Conservation (phyloP, 1,284 basidiomycete species). For the Cystobasidiaceae sp. region DNA sequence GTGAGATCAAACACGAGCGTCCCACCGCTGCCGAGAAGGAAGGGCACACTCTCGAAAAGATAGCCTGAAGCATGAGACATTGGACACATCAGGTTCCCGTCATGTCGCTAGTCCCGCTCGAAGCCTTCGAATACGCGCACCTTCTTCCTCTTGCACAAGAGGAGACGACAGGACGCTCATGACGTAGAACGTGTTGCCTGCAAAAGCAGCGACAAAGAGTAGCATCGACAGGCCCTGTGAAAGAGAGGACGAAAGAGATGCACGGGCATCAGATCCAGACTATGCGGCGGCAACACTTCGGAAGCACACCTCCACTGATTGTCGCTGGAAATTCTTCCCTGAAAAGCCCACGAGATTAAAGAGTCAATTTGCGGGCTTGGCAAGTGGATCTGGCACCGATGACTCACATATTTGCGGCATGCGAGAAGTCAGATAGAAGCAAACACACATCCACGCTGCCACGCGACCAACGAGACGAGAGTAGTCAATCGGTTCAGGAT, state of each 20-base stretch:
- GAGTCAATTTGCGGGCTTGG: background rate
- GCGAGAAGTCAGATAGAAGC: slow-evolving; percentile 72
- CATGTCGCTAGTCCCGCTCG: too few species aligned
- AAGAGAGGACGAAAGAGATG: background rate
- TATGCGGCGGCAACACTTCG: background rate
- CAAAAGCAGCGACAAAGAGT: slow-evolving; percentile 83
- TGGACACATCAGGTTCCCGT: too few species aligned
- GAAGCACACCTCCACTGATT: slow-evolving; percentile 66
- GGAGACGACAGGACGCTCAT: slow-evolving; percentile 66
- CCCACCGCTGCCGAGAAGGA: slow-evolving; percentile 71
- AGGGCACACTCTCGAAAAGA: slow-evolving; percentile 35
- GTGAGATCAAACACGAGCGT: slow-evolving; percentile 57
- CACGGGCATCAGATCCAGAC: too few species aligned
- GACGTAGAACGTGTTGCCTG: slow-evolving; percentile 86
- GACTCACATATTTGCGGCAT: slow-evolving; percentile 91
- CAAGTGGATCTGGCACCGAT: background rate
- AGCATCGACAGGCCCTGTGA: slow-evolving; percentile 70
- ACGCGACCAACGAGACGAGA: slow-evolving; percentile 62
- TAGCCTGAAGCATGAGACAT: slow-evolving; percentile 15
- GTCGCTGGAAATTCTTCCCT: slow-evolving; percentile 59
- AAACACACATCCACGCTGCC: slow-evolving; percentile 87
- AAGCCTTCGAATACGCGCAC: background rate
- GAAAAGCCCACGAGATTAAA: background rate
- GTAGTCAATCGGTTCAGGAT: slow-evolving; percentile 29
- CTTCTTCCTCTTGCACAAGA: slow-evolving; percentile 48